phyloP scores from a whole-genome alignment of 2,329 filamentous ascomycete genomes.

The Xylaria sp. region DNA sequence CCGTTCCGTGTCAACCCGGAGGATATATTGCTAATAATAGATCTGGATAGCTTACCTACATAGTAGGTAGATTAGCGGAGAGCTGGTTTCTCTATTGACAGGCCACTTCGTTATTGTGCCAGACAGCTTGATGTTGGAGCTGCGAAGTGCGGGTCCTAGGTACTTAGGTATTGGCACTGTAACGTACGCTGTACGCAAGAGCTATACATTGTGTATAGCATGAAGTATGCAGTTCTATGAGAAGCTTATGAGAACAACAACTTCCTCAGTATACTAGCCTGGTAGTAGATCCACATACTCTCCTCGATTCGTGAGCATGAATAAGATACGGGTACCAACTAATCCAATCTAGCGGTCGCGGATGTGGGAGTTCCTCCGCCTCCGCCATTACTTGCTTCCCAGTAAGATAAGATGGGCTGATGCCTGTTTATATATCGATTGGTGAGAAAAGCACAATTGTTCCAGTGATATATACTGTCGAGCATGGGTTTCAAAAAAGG shows the following conservation, averaged over 20 bases:
- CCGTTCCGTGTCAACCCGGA: too few species aligned
- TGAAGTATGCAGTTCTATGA: too few species aligned
- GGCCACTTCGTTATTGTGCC: constrained; percentile 15
- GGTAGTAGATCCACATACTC: background rate
- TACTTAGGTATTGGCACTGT: background rate
- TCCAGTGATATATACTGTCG: background rate
- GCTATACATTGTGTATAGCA: too few species aligned
- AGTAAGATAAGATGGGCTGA: background rate
- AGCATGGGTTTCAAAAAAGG: constrained; percentile 1
- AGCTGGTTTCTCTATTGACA: constrained; percentile 21
- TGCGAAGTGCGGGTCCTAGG: constrained; percentile 19
- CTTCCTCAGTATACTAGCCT: constrained; percentile 11
- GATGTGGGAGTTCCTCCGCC: constrained; percentile 18
- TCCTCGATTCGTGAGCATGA: too few species aligned
- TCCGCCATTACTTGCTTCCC: constrained; percentile 2
- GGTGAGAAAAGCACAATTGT: background rate
- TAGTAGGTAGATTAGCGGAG: too few species aligned
- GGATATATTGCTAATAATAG: too few species aligned
- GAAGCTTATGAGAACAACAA: background rate
- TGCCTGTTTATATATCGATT: background rate
- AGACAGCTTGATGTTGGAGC: constrained; percentile 6
- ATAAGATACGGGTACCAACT: background rate
- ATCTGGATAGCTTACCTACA: too few species aligned
- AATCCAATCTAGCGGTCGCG: background rate
- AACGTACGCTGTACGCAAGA: too few species aligned